Evolutionary conservation across 2,329 filamentous ascomycete species (phyloP), one percentile per base, ranked within the genome.

Genomic region (Mycocentrospora acerina): DNA sequence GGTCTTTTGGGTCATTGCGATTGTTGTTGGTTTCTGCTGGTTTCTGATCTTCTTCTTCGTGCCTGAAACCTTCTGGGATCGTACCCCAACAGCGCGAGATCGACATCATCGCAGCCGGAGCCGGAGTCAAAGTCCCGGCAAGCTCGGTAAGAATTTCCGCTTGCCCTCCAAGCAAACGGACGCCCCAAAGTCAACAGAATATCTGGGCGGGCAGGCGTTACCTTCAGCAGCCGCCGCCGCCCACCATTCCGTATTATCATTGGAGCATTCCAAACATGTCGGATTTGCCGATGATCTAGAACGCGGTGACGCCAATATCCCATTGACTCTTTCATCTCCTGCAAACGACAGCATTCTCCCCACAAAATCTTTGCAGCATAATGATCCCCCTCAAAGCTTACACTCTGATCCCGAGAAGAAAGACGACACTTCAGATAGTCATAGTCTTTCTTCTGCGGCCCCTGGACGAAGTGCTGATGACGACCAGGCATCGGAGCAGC

Each of bases 31-130:
- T 0, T 79, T 88, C 32, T 83, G 82, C 43, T 77, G 83, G 25
- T 64, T 80, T 14, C 70, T 95, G 3, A 75, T 97, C 1, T 95
- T 95, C 63, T 75, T 96, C 42, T 95, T 95, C 55, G 88, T 95
- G 0, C 91, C 91, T 0, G 91, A 97, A 69, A 95, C 90, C 0
- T 96, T 95, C 52, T 97, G 91, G 91, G 90, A 96, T 65, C 78
- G 91, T 32, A 85, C 85, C 2, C 90, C 90, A 7, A 69, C 71
- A 19, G 71, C 77, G 22, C 63, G 70, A 30, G 48, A 40, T 33
- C 40, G 58, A 69, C 69, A 42, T 46, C 59, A 46, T 36, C 51
- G 46, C 70, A 71, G 43, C 45, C 59, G 37, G 35, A 62, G 48
- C 34, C 49, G 47, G 18, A 52, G 48, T 11, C 49, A 55, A 25